Conservation (phyloP, 768 basidiomycete species). For the Tephrocybe sp. region DNA sequence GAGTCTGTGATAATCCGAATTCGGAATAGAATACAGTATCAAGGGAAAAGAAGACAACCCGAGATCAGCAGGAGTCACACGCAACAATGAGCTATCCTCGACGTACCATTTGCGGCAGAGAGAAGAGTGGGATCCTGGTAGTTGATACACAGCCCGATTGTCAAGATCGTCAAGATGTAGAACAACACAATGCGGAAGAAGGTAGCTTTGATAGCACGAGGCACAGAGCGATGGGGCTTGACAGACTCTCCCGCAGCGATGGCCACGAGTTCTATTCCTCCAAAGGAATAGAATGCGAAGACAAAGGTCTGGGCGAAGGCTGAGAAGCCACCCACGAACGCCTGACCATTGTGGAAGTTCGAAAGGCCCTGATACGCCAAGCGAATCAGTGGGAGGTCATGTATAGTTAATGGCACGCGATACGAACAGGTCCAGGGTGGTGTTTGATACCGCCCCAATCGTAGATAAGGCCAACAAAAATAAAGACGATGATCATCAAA, state of each 20-base stretch:
- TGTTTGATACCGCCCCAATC: constrained; percentile 61
- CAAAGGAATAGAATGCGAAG: constrained; percentile 71
- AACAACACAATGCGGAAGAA: constrained; percentile 68
- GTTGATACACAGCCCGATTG: constrained; percentile 67
- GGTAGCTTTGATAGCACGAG: constrained; percentile 65
- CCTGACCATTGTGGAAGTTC: constrained; percentile 49
- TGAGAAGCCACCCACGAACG: constrained; percentile 53
- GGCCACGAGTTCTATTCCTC: constrained; percentile 69
- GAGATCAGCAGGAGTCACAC: not conserved
- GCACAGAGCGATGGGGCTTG: constrained; percentile 62
- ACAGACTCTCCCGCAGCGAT: constrained; percentile 73
- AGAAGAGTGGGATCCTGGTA: constrained; percentile 55
- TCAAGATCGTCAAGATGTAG: constrained; percentile 62
- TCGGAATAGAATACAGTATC: too few relatives aligned
- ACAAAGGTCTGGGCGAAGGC: constrained; percentile 61
- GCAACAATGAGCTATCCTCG: not conserved
- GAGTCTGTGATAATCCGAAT: constrained; percentile 27
- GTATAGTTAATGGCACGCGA: constrained; percentile 3
- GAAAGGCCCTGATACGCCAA: constrained; percentile 40
- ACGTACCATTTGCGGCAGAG: constrained; percentile 42
- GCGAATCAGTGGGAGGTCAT: constrained; percentile 7
- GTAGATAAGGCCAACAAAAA: constrained; percentile 60
- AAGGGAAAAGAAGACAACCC: too few relatives aligned
- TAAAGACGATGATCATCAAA: constrained; percentile 59
- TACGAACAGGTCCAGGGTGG: constrained; percentile 56